A percentile compares a stretch with the other conserved stretches of the same genome.
Evolutionary conservation across 225 moss, liverwort and hornwort genomes (phyloP).

Genomic region (Bryoerythrophyllum caledonicum): DNA sequence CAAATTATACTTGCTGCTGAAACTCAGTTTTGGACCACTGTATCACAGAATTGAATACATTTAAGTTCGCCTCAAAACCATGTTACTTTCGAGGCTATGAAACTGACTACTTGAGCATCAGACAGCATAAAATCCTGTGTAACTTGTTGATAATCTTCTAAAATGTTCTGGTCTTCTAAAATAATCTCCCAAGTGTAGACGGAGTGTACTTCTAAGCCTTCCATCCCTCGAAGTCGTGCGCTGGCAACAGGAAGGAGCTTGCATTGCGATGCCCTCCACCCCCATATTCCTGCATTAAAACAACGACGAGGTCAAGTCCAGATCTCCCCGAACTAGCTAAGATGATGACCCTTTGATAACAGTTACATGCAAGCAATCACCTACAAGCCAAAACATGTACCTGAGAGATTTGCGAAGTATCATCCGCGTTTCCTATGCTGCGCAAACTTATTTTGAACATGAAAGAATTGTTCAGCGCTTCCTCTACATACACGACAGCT

Average conservation of each 20-base stretch:
- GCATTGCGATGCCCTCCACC: constrained; percentile 84
- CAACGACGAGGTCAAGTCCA: constrained; percentile 19
- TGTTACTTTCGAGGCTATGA: neutral
- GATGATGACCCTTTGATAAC: neutral
- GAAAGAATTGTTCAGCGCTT: constrained; percentile 48
- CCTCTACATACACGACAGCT: constrained; percentile 80
- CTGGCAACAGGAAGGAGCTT: constrained; percentile 63
- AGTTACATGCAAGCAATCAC: neutral
- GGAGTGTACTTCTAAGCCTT: constrained; percentile 20
- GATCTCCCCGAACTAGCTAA: neutral
- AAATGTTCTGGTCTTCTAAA: neutral
- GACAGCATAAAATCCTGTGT: too few relatives aligned
- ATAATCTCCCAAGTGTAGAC: neutral
- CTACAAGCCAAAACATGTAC: constrained; percentile 17
- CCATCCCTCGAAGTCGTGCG: constrained; percentile 63
- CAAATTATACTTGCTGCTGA: neutral
- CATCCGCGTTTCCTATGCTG: constrained; percentile 69
- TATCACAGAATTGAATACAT: neutral
- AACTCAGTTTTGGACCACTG: neutral
- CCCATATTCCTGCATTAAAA: constrained; percentile 59
- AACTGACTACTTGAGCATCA: neutral
- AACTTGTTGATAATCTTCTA: neutral
- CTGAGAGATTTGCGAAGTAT: constrained; percentile 78
- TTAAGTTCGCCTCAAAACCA: neutral
- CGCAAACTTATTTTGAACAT: constrained; percentile 75